Evolutionary conservation across 805 yeast species (phyloP).

Genomic region (Hagleromyces aurorensis): DNA sequence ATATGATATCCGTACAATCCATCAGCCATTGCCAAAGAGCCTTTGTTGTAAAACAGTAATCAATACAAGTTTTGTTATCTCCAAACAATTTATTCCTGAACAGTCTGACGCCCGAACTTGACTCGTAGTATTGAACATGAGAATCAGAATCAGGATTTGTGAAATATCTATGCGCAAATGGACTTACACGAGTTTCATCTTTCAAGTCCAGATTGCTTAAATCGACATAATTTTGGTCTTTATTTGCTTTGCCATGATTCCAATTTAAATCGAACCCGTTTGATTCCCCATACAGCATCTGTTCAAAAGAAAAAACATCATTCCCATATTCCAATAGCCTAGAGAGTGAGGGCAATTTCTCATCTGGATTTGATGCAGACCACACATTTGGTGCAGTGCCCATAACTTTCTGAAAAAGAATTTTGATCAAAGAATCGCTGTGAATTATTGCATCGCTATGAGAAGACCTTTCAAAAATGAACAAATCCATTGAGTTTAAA

Average conservation of each 20-base stretch:
- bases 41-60: slow-evolving; percentile 62
- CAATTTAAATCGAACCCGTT: slow-evolving; percentile 2
- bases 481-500: slow-evolving; percentile 65
- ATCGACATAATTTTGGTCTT: no score
- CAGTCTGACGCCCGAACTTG: slow-evolving; percentile 56
- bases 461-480: slow-evolving; percentile 57
- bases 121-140: slow-evolving; percentile 68
- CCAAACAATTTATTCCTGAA: slow-evolving; percentile 37
- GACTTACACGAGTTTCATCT: slow-evolving; percentile 37
- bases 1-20: slow-evolving; percentile 76
- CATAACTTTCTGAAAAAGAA: slow-evolving; percentile 54
- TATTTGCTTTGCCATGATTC: not conserved
- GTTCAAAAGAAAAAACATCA: slow-evolving; percentile 32
- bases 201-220: slow-evolving; percentile 7
- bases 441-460: slow-evolving; percentile 50
- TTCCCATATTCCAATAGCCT: slow-evolving; percentile 26
- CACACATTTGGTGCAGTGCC: slow-evolving; percentile 67
- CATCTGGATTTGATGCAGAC: slow-evolving; percentile 49
- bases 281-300: slow-evolving; percentile 9
- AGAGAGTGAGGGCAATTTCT: slow-evolving; percentile 35
- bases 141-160: slow-evolving; percentile 86
- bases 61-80: slow-evolving; percentile 21
- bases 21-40: slow-evolving; percentile 79
- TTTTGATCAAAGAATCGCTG: slow-evolving; percentile 55
- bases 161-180: slow-evolving; percentile 68